Evolutionary conservation across 768 basidiomycete species (phyloP).

Genomic region (Suillus americanus): DNA sequence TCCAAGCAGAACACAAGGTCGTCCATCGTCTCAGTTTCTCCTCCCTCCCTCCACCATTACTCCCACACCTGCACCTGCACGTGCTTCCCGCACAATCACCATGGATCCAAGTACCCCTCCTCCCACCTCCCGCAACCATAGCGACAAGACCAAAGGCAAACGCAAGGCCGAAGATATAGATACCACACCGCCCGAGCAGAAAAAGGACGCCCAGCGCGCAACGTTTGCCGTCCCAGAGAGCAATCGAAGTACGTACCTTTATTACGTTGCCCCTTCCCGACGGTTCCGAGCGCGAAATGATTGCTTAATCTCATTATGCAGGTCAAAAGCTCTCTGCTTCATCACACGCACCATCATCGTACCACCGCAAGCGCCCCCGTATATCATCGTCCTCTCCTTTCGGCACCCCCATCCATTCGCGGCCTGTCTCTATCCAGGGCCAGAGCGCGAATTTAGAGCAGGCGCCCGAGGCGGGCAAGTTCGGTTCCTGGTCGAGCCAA

Average conservation of each 20-base stretch:
- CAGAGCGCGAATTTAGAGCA: slow-evolving; percentile 14
- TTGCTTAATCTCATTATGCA: slow-evolving; percentile 25
- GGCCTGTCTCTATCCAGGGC: slow-evolving; percentile 26
- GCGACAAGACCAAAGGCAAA: slow-evolving; percentile 53
- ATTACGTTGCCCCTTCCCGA: slow-evolving; percentile 16
- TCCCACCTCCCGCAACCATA: slow-evolving; percentile 30
- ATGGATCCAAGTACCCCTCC: slow-evolving; percentile 32
- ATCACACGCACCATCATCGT: slow-evolving; percentile 70
- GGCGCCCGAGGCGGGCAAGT: slow-evolving; percentile 18
- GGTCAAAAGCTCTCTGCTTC: slow-evolving; percentile 56
- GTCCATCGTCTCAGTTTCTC: slow-evolving; percentile 9
- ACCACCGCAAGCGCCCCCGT: slow-evolving; percentile 68
- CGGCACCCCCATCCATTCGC: slow-evolving; percentile 31
- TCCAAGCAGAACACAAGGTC: slow-evolving; percentile 10
- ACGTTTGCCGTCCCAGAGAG: slow-evolving; percentile 61
- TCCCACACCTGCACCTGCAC: slow-evolving; percentile 21
- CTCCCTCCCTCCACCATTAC: slow-evolving; percentile 18
- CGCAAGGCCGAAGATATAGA: slow-evolving; percentile 76
- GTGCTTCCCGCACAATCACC: slow-evolving; percentile 15
- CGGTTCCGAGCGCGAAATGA: slow-evolving; percentile 24
- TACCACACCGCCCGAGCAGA: slow-evolving; percentile 63
- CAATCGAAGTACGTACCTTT: slow-evolving; percentile 51
- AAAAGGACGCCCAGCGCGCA: slow-evolving; percentile 47
- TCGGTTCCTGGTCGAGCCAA: slow-evolving; percentile 37
- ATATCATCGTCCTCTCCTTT: slow-evolving; percentile 44